These are phyloP conservation scores for Dictyostelium capitatum DNA, from an alignment of 78 protist genomes.

Conservation along the genomic window DNA sequence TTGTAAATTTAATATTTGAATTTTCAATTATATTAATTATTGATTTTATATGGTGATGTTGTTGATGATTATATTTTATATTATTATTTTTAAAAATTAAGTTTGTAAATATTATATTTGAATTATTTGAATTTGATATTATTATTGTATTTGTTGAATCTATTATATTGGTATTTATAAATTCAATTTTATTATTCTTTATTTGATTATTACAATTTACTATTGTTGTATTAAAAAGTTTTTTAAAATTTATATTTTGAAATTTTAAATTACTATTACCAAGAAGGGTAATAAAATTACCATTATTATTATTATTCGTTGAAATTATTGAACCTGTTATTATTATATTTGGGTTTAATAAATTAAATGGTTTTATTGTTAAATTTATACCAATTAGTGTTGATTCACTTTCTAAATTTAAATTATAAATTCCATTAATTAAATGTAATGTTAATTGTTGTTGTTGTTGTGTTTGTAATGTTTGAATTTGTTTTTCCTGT, in stretches of 20 bases:
- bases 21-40: background rate
- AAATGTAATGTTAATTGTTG: background rate
- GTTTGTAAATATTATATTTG: background rate
- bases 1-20: background rate
- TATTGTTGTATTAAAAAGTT: background rate
- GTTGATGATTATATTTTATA: background rate
- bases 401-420: background rate
- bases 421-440: background rate
- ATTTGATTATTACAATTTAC: background rate
- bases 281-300: background rate
- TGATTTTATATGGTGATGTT: too few relatives aligned
- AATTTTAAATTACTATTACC: background rate
- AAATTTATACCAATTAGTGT: background rate
- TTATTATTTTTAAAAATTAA: background rate
- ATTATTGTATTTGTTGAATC: background rate
- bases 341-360: background rate
- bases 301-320: background rate
- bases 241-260: background rate
- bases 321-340: background rate
- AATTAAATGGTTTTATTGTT: background rate
- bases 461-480: background rate
- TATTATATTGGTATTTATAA: background rate
- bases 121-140: background rate
- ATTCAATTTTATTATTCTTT: background rate
- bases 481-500: background rate